Evolutionary conservation across 176 grass and related monocot genomes (phyloP), one percentile per base, ranked within the genome.

Genomic region (Themeda triandra): DNA sequence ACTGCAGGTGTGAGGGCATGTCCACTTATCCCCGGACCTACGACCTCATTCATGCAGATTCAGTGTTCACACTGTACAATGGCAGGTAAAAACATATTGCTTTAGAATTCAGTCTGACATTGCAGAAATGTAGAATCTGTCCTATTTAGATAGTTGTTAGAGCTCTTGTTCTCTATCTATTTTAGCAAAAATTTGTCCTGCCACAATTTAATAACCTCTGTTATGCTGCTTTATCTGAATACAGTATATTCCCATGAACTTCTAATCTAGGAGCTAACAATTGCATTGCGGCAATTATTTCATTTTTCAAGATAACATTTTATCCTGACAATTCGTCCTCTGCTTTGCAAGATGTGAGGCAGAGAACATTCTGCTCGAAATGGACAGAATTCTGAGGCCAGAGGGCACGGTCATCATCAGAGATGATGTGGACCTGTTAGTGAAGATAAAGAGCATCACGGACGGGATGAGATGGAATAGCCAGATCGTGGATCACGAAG

Each of bases 1-100:
- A 39, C 78, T 87, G 80, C 85, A 98, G 93, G 96, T 99, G 96
- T 46, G 89, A 99, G 88, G 89, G 89, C 69, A 91, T 96, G 93
- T 99, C 96, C 31, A 94, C 96, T 0, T 99, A 99, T 87, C 96
- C 96, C 33, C 89, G 96, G 75, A 99, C 96, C 9, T 99, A 99
- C 23, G 96, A 96, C 68, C 93, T 99, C 66, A 86, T 99, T 32
- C 96, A 99, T 76, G 91, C 88, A 2, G 88, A 99, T 86, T 86
- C 86, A 62, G 39, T 99, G 11, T 96, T 99, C 76, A 94, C 75
- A 4, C 78, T 99, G 6, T 96, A 99, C 86, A 88, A 91, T 37
- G 78, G 90, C 78, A 96, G 91, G 96, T 96, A 89, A 87, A 59
- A 30, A 80, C 6, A 84, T 15, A 4, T 35, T 45, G 73, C 56